Percentiles rank a stretch among this genome's conserved stretches.
Evolutionary conservation across 2,329 filamentous ascomycete species (phyloP).

Genomic region (Fusarium annulatum): DNA sequence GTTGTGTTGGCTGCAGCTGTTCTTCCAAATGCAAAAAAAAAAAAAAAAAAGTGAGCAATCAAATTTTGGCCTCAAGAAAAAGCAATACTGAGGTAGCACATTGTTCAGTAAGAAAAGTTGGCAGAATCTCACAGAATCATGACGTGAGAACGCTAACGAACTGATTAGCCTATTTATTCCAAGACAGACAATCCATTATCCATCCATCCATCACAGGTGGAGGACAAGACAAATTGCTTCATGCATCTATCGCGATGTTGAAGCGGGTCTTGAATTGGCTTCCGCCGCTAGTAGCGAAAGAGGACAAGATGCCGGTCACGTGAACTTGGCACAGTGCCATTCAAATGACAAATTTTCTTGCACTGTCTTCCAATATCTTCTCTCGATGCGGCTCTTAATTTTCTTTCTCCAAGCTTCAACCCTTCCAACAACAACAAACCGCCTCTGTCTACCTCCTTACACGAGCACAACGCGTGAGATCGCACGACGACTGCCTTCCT

Average conservation of each 20-base stretch:
- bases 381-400: conserved; percentile 34
- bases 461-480: conserved; percentile 21
- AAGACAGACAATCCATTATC: conserved; percentile 9
- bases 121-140: conserved; percentile 2
- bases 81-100: not conserved
- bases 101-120: not conserved
- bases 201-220: not conserved
- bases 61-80: not conserved
- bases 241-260: conserved; percentile 46
- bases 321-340: conserved; percentile 42
- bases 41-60: not conserved
- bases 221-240: conserved; percentile 30
- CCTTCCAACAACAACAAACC: conserved; percentile 29
- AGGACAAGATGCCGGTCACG: conserved; percentile 37
- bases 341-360: conserved; percentile 42
- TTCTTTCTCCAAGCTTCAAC: conserved; percentile 29
- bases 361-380: conserved; percentile 51
- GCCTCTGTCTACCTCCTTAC: conserved; percentile 5
- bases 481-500: conserved; percentile 7
- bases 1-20: not conserved
- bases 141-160: conserved; percentile 12
- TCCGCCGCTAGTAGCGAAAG: conserved; percentile 36
- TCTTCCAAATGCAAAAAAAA: not conserved
- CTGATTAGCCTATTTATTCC: conserved; percentile 14
- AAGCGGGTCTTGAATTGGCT: conserved; percentile 13